A percentile compares a stretch with the other conserved stretches of the same genome.
Evolutionary conservation across 805 yeast species (phyloP).

Genomic region (Starmerella davenportii): DNA sequence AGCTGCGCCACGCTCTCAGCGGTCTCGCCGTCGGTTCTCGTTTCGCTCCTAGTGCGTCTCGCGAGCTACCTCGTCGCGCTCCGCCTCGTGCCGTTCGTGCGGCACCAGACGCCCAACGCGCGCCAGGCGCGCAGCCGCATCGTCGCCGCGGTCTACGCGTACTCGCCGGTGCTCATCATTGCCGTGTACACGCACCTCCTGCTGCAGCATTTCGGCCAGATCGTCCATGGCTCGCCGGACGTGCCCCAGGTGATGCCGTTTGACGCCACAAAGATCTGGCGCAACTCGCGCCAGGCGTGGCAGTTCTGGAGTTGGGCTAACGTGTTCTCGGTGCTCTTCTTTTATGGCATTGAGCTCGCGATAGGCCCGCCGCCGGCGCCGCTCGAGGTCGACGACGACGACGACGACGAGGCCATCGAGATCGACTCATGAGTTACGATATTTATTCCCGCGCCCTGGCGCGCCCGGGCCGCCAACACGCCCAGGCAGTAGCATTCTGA

Average conservation of each 20-base stretch:
- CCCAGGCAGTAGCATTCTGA: too few relatives aligned
- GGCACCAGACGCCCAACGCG: constrained; percentile 12
- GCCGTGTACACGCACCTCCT: constrained; percentile 90
- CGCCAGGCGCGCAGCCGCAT: constrained; percentile 11
- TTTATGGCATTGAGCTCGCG: constrained; percentile 58
- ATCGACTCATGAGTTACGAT: constrained; percentile 4
- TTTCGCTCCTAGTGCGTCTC: constrained; percentile 70
- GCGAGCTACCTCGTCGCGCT: constrained; percentile 80
- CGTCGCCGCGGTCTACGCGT: constrained; percentile 46
- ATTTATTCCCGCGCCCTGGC: too few relatives aligned
- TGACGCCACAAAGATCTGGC: constrained; percentile 22
- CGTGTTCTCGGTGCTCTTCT: constrained; percentile 57
- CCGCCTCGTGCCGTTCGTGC: constrained; percentile 67
- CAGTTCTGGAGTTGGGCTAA: constrained; percentile 96
- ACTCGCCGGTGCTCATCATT: constrained; percentile 82
- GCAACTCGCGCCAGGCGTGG: constrained; percentile 39
- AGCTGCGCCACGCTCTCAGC: constrained; percentile 37
- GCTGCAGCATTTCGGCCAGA: constrained; percentile 43
- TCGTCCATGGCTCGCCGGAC: constrained; percentile 12
- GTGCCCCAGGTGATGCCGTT: constrained; percentile 8
- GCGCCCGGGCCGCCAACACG: too few relatives aligned
- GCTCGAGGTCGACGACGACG: constrained; percentile 5
- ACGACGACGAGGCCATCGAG: constrained; percentile 8
- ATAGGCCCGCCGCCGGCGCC: constrained; percentile 8
- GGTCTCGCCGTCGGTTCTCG: constrained; percentile 60